Base-by-base conservation (phyloP, 805 yeast genomes). In the Wickerhamomyces pijperi region DNA sequence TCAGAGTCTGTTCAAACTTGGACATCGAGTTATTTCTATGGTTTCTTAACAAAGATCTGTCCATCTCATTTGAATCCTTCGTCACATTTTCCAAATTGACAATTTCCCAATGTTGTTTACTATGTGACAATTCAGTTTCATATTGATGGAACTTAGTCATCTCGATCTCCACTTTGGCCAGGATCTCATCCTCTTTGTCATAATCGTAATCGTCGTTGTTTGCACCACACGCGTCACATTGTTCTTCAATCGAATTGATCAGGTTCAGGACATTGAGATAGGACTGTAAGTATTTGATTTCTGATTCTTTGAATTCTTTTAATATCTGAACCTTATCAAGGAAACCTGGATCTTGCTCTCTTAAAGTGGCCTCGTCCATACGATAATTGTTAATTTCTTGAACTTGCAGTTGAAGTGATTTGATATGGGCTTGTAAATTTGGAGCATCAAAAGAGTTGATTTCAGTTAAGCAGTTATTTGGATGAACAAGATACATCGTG, bases 131-230 rank as follows among this genome's bases (percentile, higher is more conserved):
- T 37, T 47, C 43, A 9, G 17, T 16, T 35, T 60, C 55, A 42
- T 55, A 44, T 40, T 46, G 32, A 34, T 45, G 49, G 32, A 53
- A 39, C 4, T 34, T 21, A 8, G 36, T 42, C 53, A 49, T 52
- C 11, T 46, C 47, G 9, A 36, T 35, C 15, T 43, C 48, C 19
- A 53, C 51, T 19, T 36, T 34, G 31, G 48, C 48, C 36, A 53
- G 37, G 5, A 53, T 46, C 36, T 49, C 48, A 39, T 48, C 50
- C 39, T 53, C 58, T 32, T 40, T 47, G 15, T 50, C 55, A 36
- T 50, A 53, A 37, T 53, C 55, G 28, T 53, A 53, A 31, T 31
- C 12, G 5, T 31, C 33, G 13, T 5, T 16, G 5, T 25, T 8
- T 8, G 29, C 7, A 25, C 29, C 29, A 25, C 4, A 4, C n/a